Evolutionary conservation across 495 filamentous ascomycete genomes (phyloP).

Genomic region (Talaromyces thailandensis): DNA sequence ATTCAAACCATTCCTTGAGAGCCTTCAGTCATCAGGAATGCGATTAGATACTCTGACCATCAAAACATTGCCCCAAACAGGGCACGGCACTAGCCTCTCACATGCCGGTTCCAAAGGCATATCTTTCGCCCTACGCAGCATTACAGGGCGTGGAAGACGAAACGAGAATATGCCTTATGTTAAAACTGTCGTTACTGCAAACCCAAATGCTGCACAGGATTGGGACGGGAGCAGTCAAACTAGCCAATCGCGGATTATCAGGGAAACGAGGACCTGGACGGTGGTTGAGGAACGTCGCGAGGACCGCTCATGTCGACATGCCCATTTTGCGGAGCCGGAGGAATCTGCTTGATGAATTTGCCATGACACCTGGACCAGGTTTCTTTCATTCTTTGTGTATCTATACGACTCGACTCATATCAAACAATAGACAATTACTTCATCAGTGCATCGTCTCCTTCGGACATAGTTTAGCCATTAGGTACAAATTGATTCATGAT

Average conservation of each 20-base stretch:
- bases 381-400: background rate
- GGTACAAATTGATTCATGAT: background rate
- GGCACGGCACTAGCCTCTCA: background rate
- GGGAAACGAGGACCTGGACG: background rate
- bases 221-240: conserved; percentile 21
- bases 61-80: background rate
- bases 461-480: background rate
- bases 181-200: background rate
- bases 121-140: background rate
- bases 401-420: background rate
- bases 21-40: conserved; percentile 32
- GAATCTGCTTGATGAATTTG: background rate
- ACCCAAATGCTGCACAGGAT: conserved; percentile 11
- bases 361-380: background rate
- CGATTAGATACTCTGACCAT: conserved; percentile 19
- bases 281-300: conserved; percentile 6
- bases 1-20: conserved; percentile 38
- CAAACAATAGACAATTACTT: background rate
- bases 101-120: background rate
- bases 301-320: conserved; percentile 2
- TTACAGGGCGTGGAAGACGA: background rate
- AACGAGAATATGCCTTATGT: background rate
- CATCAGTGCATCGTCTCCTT: no score
- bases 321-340: background rate
- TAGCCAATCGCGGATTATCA: conserved; percentile 12